Evolutionary conservation across 176 grass and related monocot genomes (phyloP).

Genomic region (Lolium multiflorum): DNA sequence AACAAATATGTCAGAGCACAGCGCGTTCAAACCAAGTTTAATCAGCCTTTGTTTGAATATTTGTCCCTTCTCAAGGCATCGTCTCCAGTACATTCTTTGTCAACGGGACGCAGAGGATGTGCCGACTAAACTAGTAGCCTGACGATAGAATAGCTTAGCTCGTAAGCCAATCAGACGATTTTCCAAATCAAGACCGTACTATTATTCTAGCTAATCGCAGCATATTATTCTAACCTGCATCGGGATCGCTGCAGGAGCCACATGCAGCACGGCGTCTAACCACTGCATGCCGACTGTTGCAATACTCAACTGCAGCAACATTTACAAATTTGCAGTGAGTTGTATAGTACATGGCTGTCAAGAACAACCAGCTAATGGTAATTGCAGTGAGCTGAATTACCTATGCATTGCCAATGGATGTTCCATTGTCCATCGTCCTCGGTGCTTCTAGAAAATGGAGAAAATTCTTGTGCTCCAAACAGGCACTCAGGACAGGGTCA

Average conservation of each 20-base stretch:
- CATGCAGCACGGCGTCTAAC: constrained; percentile 44
- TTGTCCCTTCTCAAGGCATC: constrained; percentile 47
- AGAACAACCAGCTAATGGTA: neutral
- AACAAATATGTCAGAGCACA: neutral
- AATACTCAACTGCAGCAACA: constrained; percentile 11
- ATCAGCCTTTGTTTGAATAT: constrained; percentile 48
- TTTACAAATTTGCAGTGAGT: neutral
- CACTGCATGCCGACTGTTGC: constrained; percentile 19
- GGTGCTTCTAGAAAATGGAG: neutral
- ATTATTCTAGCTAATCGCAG: constrained; percentile 45
- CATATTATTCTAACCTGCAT: constrained; percentile 47
- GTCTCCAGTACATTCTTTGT: constrained; percentile 38
- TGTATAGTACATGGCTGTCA: neutral
- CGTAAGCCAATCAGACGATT: constrained; percentile 28
- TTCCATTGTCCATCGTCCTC: neutral
- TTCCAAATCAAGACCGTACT: constrained; percentile 29
- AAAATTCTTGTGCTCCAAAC: neutral
- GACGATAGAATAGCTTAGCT: constrained; percentile 43
- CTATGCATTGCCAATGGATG: no score
- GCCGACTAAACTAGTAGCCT: constrained; percentile 18
- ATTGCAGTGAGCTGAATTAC: neutral
- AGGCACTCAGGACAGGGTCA: neutral
- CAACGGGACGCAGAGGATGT: constrained; percentile 40
- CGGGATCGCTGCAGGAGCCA: constrained; percentile 47
- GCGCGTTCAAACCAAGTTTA: constrained; percentile 45